Evolutionary conservation across 768 basidiomycete genomes (phyloP).

Genomic region (Boletus fagicola): DNA sequence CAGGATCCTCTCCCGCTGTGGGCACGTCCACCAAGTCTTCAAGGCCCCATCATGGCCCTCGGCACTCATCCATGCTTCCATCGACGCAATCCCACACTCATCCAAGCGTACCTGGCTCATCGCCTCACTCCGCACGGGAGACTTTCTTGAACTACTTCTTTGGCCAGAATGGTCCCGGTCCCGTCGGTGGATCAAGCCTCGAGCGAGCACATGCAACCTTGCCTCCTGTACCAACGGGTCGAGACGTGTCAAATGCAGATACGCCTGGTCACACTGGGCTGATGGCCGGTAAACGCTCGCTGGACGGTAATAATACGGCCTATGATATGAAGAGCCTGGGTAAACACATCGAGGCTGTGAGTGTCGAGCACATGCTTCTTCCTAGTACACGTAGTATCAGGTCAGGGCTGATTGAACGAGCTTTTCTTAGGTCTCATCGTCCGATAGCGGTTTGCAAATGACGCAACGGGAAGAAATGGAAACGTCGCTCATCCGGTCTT

Average conservation of each 20-base stretch:
- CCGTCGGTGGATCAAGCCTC: conserved; percentile 54
- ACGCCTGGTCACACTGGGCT: conserved; percentile 53
- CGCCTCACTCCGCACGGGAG: conserved; percentile 68
- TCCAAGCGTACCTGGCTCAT: conserved; percentile 35
- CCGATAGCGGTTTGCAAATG: conserved; percentile 59
- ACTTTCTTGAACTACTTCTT: conserved; percentile 98
- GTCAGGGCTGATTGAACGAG: conserved; percentile 10
- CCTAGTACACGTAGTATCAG: conserved; percentile 6
- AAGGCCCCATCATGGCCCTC: conserved; percentile 30
- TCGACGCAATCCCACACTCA: conserved; percentile 35
- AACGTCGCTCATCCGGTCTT: conserved; percentile 87
- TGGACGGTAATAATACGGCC: conserved; percentile 80
- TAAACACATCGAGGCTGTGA: conserved; percentile 95
- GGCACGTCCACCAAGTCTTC: no score
- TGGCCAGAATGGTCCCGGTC: conserved; percentile 83
- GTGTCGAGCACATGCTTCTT: conserved; percentile 31
- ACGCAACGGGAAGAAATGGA: conserved; percentile 94
- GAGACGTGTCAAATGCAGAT: conserved; percentile 62
- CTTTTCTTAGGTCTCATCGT: conserved; percentile 47
- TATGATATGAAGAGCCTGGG: conserved; percentile 99
- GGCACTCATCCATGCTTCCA: conserved; percentile 33
- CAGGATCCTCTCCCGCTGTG: no score
- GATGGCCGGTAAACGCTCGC: conserved; percentile 60
- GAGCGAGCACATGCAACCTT: conserved; percentile 34
- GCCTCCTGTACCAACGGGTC: conserved; percentile 50